phyloP scores from a whole-genome alignment of 2,329 filamentous ascomycete species.

The Beauveria pseudobassiana region DNA sequence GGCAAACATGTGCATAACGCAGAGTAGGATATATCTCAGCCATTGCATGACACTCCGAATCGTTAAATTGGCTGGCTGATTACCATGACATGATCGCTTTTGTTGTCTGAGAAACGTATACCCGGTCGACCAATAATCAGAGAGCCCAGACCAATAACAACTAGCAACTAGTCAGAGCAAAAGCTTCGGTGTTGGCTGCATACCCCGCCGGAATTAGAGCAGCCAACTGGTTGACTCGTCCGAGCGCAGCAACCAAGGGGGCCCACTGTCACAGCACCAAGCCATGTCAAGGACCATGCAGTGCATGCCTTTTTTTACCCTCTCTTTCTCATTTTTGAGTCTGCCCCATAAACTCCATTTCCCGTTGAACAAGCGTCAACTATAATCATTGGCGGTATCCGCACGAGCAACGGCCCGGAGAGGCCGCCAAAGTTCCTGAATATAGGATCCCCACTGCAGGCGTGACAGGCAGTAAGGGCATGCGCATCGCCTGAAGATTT shows the following conservation, averaged over 20 bases:
- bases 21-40: neutral
- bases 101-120: too few relatives aligned
- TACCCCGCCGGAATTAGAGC: too few relatives aligned
- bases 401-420: slow-evolving; percentile 4
- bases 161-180: too few relatives aligned
- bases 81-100: too few relatives aligned
- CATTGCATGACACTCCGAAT: neutral
- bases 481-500: neutral
- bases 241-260: neutral
- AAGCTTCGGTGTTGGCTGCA: too few relatives aligned
- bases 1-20: too few relatives aligned
- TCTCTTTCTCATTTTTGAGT: neutral
- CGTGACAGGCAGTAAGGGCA: neutral
- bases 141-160: neutral
- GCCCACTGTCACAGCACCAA: neutral
- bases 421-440: neutral
- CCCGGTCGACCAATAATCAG: too few relatives aligned
- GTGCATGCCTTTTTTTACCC: too few relatives aligned
- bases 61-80: too few relatives aligned
- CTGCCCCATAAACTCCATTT: neutral
- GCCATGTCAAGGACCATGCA: neutral
- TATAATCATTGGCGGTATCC: neutral
- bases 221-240: neutral
- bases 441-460: neutral
- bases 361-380: neutral